phyloP scores from a whole-genome alignment of 1,139 yeast species.

The Suhomyces panamericanus region DNA sequence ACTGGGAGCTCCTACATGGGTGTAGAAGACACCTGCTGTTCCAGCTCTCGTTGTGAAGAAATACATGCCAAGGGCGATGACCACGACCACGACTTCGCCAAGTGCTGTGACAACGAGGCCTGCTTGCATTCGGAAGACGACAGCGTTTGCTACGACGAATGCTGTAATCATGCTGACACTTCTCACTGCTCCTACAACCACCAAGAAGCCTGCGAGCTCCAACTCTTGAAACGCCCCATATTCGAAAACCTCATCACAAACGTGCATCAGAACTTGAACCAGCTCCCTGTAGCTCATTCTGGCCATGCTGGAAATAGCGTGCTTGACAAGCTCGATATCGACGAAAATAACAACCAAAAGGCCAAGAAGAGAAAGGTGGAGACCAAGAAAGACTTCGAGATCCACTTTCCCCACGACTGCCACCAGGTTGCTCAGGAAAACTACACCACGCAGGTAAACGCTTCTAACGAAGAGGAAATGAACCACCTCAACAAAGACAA shows the following conservation, averaged over 20 bases:
- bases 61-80: conserved; percentile 12
- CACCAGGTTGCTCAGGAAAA: conserved; percentile 23
- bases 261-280: conserved; percentile 28
- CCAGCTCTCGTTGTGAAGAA: conserved; percentile 20
- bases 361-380: conserved; percentile 16
- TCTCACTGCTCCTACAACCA: conserved; percentile 2
- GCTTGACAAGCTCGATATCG: too few species aligned
- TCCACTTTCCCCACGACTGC: conserved; percentile 43
- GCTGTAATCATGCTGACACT: conserved; percentile 1
- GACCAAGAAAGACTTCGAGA: conserved; percentile 18
- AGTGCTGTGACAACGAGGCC: conserved; percentile 10
- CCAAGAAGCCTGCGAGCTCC: conserved; percentile 30
- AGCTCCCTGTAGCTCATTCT: background rate
- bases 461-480: background rate
- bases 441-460: background rate
- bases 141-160: background rate
- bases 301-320: background rate
- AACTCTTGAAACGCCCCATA: conserved; percentile 26
- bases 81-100: conserved; percentile 3
- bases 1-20: conserved; percentile 1
- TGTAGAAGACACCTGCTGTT: conserved; percentile 16
- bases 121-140: conserved; percentile 2
- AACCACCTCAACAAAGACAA: background rate
- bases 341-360: background rate
- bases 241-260: conserved; percentile 39